Conservation (phyloP, 495 filamentous ascomycete genomes). For the Sporormia fimetaria region DNA sequence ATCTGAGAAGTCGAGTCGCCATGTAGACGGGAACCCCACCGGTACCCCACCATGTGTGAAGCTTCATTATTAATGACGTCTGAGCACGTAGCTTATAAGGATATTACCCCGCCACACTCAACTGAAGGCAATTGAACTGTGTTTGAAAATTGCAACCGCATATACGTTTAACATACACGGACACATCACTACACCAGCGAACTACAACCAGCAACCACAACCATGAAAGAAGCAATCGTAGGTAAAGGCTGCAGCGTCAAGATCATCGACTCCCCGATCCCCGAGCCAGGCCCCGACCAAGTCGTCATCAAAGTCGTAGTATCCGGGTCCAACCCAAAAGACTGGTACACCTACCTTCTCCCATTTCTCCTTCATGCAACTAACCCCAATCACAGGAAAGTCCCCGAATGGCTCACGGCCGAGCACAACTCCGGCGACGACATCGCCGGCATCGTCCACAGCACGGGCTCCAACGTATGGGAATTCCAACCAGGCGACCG, state of each 20-base stretch:
- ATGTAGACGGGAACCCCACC: no score
- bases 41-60: no score
- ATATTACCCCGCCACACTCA: no score
- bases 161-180: no score
- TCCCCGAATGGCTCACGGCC: conserved; percentile 27
- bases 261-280: conserved; percentile 54
- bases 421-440: conserved; percentile 55
- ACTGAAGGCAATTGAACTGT: no score
- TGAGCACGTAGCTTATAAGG: no score
- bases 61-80: no score
- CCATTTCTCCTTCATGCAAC: conserved; percentile 2
- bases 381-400: conserved; percentile 23
- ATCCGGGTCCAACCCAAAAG: conserved; percentile 66
- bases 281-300: conserved; percentile 47
- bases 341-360: conserved; percentile 46
- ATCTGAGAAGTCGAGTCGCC: no score
- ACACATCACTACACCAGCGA: no score
- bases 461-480: conserved; percentile 47
- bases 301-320: conserved; percentile 61
- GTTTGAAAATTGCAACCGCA: no score
- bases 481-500: conserved; percentile 58
- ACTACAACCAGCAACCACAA: background rate
- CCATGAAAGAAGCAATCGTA: conserved; percentile 61
- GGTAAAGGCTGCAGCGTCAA: conserved; percentile 42
- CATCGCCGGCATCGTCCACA: conserved; percentile 56